Evolutionary conservation across 495 filamentous ascomycete genomes (phyloP).

Genomic region (Thozetella sp.): DNA sequence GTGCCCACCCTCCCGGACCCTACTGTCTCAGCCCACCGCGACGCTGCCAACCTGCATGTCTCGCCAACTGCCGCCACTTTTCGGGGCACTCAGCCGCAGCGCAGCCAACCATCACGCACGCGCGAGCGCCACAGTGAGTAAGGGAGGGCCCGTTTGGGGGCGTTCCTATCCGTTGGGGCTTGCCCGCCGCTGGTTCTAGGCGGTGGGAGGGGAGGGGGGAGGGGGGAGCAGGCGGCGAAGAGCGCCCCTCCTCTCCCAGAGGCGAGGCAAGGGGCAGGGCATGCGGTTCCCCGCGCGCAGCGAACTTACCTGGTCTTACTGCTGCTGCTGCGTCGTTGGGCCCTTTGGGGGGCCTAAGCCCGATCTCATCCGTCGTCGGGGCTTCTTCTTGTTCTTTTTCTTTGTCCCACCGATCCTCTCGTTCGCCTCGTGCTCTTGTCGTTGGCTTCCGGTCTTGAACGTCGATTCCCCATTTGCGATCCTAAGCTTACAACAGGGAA

Average conservation of each 20-base stretch:
- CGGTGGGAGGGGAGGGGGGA: neutral
- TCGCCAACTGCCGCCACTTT: neutral
- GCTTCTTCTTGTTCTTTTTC: no score
- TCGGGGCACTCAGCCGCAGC: neutral
- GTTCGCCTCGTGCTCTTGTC: no score
- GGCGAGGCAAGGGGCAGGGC: no score
- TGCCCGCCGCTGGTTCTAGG: neutral
- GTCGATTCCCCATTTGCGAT: no score
- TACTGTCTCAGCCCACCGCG: neutral
- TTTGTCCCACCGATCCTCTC: no score
- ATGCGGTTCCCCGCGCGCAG: neutral
- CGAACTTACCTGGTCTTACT: neutral
- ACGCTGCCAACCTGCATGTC: conserved; percentile 1
- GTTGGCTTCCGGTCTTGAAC: no score
- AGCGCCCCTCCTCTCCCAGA: neutral
- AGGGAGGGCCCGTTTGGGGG: neutral
- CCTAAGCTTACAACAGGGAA: no score
- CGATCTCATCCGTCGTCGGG: no score
- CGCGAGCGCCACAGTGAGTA: neutral
- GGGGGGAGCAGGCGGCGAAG: neutral
- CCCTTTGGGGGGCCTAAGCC: no score
- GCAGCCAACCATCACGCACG: neutral
- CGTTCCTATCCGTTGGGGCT: neutral
- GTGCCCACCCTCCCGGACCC: neutral
- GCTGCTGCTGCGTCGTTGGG: no score